Evolutionary conservation across 129 eudicot species (phyloP), one percentile per base, ranked within the genome.

Genomic region (Artemisia tridentata): DNA sequence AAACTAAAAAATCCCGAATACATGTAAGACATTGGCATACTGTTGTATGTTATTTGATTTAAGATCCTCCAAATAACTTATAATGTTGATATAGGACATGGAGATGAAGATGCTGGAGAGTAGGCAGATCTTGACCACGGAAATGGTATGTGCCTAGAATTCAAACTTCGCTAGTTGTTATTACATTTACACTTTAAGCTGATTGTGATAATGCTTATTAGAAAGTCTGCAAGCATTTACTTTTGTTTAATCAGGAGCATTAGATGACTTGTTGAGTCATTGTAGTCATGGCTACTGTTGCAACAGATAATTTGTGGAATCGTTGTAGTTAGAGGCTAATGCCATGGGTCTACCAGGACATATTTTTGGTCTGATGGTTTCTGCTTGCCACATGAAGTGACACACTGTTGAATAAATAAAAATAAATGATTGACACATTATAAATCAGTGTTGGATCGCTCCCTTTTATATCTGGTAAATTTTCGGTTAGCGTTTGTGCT

Each of bases 91-190:
- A 66, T 63, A 95, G 99, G 99, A 95, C 67, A 87, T 88, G 96
- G 99, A 95, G 78, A 86, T 59, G 86, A 95, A 95, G 89, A 83
- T 95, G 81, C 64, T 95, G 74, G 99, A 90, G 85, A 95, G 88
- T 67, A 86, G 78, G 75, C 87, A 86, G 77, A 68, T 64, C 67
- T 71, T 90, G 72, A 83, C 83, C 69, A 64, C 91, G 3, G 99
- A 95, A 73, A 85, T 95, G 97, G 99, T 95, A 82, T 66, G 87
- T 56, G 64, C 49, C 41, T 17, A 51, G 12, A 60, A 52, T 70
- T 54, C 8, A 51, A 76, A 76, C 64, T 12, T 25, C 12, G 8
- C 31, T n/a, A n/a, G n/a, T 38, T 64, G 43, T 53, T 63, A 18
- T 31, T 74, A 52, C 64, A 53, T 19, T 16, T 49, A 34, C 74